phyloP scores from a whole-genome alignment of 306 rosid genomes.

The Herpetospermum pedunculosum region DNA sequence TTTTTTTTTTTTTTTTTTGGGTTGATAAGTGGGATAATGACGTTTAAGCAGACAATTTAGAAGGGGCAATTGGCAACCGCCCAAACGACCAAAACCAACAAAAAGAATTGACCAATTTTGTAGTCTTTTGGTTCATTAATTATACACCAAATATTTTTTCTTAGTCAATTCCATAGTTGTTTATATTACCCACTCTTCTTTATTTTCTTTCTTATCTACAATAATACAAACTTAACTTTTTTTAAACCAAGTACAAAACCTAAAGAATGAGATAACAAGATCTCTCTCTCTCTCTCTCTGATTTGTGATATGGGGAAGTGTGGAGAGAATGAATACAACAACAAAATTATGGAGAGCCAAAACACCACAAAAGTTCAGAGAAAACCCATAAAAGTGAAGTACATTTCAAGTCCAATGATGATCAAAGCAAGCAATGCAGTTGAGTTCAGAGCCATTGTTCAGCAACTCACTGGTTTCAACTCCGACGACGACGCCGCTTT shows the following conservation, averaged over 20 bases:
- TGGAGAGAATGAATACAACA: background rate
- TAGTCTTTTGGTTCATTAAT: background rate
- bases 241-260: no score
- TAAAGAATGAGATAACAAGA: background rate
- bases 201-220: background rate
- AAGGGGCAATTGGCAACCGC: background rate
- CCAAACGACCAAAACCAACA: slow-evolving; percentile 1
- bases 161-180: background rate
- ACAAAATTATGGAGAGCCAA: background rate
- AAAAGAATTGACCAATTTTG: background rate
- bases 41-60: slow-evolving; percentile 8
- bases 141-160: background rate
- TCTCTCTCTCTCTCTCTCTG: background rate
- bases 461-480: slow-evolving; percentile 31
- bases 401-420: slow-evolving; percentile 42
- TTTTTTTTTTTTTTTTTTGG: background rate
- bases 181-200: background rate
- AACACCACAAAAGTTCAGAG: slow-evolving; percentile 13
- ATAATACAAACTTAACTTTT: no score
- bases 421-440: slow-evolving; percentile 28
- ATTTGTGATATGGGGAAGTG: slow-evolving; percentile 19
- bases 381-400: slow-evolving; percentile 28
- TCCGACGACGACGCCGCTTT: background rate
- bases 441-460: slow-evolving; percentile 43
- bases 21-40: background rate